Evolutionary conservation across 495 filamentous ascomycete species (phyloP).

Genomic region (Penicillium manginii): DNA sequence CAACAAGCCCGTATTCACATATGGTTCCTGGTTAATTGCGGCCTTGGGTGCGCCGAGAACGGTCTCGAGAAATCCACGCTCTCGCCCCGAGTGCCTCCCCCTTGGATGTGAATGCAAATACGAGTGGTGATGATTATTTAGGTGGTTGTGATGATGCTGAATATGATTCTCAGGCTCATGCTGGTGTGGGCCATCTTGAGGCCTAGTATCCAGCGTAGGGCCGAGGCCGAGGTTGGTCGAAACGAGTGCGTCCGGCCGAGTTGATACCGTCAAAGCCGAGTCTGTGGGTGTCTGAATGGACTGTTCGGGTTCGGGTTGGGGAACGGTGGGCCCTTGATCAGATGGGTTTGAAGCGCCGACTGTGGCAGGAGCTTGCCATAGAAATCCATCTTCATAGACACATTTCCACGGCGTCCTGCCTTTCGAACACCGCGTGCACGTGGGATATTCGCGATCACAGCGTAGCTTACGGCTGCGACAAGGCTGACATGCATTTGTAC

Average conservation of each 20-base stretch:
- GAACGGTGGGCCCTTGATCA: conserved; percentile 32
- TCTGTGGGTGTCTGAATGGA: conserved; percentile 38
- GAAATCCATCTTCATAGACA: conserved; percentile 51
- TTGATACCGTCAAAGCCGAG: conserved; percentile 34
- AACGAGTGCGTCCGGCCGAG: conserved; percentile 35
- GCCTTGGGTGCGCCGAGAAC: conserved; percentile 49
- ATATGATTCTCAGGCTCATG: neutral
- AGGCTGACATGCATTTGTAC: conserved; percentile 49
- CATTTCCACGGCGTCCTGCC: conserved; percentile 45
- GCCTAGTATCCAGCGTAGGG: conserved; percentile 6
- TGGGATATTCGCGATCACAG: conserved; percentile 68
- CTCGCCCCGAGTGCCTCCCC: conserved; percentile 20
- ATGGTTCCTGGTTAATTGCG: conserved; percentile 43
- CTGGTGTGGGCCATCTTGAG: conserved; percentile 6
- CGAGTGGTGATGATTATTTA: conserved; percentile 5
- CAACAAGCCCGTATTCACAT: conserved; percentile 36
- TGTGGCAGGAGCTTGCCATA: conserved; percentile 52
- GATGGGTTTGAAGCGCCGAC: conserved; percentile 35
- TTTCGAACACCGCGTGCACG: conserved; percentile 66
- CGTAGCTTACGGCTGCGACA: conserved; percentile 72
- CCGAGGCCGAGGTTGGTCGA: conserved; percentile 16
- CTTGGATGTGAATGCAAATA: neutral
- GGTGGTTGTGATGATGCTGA: conserved; percentile 5
- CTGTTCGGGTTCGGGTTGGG: conserved; percentile 32
- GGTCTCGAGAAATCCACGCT: conserved; percentile 48